phyloP scores from a whole-genome alignment of 352 stramenopile genomes.

The Pythium rhizo-oryzae region DNA sequence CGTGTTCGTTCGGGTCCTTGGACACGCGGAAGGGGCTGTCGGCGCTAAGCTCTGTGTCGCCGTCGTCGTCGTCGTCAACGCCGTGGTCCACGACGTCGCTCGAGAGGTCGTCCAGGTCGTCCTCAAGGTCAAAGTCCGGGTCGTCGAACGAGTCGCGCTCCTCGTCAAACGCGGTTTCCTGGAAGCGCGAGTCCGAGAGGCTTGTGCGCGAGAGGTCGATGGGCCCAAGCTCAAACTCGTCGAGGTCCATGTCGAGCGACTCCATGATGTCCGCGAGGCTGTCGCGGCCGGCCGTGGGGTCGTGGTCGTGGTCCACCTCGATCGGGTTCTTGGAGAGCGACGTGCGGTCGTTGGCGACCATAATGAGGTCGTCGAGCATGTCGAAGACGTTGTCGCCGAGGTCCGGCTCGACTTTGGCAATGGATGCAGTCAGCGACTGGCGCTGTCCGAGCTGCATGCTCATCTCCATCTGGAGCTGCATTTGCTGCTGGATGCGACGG shows the following conservation, averaged over 20 bases:
- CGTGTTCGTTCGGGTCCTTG: slow-evolving; percentile 61
- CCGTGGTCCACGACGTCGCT: slow-evolving; percentile 47
- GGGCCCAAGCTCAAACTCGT: slow-evolving; percentile 55
- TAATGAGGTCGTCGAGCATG: slow-evolving; percentile 88
- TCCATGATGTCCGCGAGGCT: slow-evolving; percentile 84
- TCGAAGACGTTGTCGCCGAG: slow-evolving; percentile 87
- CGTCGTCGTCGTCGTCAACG: slow-evolving; percentile 39
- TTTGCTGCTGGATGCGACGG: slow-evolving; percentile 87
- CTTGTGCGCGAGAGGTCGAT: slow-evolving; percentile 39
- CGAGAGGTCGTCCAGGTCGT: slow-evolving; percentile 43
- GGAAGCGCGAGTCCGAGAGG: slow-evolving; percentile 18
- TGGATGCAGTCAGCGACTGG: slow-evolving; percentile 59
- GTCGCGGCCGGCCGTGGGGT: slow-evolving; percentile 49
- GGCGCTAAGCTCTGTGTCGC: slow-evolving; percentile 27
- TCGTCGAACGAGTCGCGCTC: slow-evolving; percentile 67
- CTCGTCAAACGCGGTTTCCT: slow-evolving; percentile 36
- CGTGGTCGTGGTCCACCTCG: slow-evolving; percentile 38
- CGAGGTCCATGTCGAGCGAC: slow-evolving; percentile 84
- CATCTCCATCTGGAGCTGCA: slow-evolving; percentile 89
- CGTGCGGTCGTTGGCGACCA: slow-evolving; percentile 69
- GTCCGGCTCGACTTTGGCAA: slow-evolving; percentile 77
- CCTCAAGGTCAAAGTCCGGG: slow-evolving; percentile 52
- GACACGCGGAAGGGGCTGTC: slow-evolving; percentile 32
- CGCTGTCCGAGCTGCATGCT: slow-evolving; percentile 66
- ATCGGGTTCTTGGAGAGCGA: slow-evolving; percentile 63